Evolutionary conservation across 164 flowering plant genomes (phyloP), one percentile per base, ranked within the genome.

Genomic region (Macadamia integrifolia): DNA sequence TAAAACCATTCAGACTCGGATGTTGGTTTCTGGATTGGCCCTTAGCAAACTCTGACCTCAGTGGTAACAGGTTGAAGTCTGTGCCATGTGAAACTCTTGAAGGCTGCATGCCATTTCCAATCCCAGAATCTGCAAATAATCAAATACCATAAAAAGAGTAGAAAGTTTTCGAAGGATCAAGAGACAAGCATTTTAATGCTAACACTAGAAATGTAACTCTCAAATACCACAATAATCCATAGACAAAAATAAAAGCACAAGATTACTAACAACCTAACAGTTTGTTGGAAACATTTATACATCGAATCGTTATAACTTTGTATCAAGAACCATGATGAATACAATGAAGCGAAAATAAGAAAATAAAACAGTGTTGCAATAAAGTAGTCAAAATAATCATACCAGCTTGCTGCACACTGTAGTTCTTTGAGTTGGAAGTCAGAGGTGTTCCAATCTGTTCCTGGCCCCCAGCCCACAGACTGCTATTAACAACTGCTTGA

Each of bases 401-500:
- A 90, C 91, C 95, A 74, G 87, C 64, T 71, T 80, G 81, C 44
- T 77, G 88, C 59, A 73, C 56, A 67, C 17, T 72, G 71, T 76
- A 77, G 65, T 69, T 79, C 79, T 84, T 83, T 49, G 72, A 31
- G 71, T 75, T 72, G 29, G 86, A 78, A 80, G 65, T 72, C 61
- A 72, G 52, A 46, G 85, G 69, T 44, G 75, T 55, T 56, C 74
- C 83, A 76, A 67, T 67, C 56, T 77, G 88, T 53, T 86, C 75
- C 75, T 82, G 85, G 72, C 72, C 80, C 60, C 88, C 88, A 71
- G 68, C 76, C 89, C 88, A 82, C 42, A 60, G 69, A 75, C 80
- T 86, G 77, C 73, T 83, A 74, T 65, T 78, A 32, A 80, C 58
- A 31, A 71, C 78, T 29, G 81, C 75, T 89, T 88, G 84, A 70